phyloP scores from a whole-genome alignment of 2,329 filamentous ascomycete species.

The Xylariaceae sp. region DNA sequence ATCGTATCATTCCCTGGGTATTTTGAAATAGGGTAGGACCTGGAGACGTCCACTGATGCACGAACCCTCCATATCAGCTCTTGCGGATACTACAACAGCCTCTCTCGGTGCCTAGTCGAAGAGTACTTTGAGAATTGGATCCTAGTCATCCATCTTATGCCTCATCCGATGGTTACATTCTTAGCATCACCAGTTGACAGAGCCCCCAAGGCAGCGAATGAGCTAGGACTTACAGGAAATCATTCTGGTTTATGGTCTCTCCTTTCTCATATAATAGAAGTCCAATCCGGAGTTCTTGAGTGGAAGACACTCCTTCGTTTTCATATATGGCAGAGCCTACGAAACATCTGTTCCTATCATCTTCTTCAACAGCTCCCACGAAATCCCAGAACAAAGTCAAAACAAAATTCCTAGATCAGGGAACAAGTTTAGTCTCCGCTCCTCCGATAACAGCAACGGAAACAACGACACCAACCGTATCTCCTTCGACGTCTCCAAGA shows the following conservation, averaged over 20 bases:
- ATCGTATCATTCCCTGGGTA: slow-evolving; percentile 25
- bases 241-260: slow-evolving; percentile 2
- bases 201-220: slow-evolving; percentile 15
- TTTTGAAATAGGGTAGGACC: slow-evolving; percentile 23
- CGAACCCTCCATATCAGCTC: slow-evolving; percentile 21
- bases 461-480: slow-evolving; percentile 22
- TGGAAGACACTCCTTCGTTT: not conserved
- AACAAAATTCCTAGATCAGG: not conserved
- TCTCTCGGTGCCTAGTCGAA: slow-evolving; percentile 18
- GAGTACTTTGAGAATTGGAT: slow-evolving; percentile 7
- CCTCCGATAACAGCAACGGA: not conserved
- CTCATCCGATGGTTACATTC: slow-evolving; percentile 26
- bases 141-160: slow-evolving; percentile 16
- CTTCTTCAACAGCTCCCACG: not conserved
- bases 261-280: slow-evolving; percentile 13
- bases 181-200: slow-evolving; percentile 17
- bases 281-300: slow-evolving; percentile 5
- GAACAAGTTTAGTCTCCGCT: not conserved
- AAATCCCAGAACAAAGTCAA: not conserved
- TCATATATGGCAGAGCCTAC: slow-evolving; percentile 19
- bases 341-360: slow-evolving; percentile 11
- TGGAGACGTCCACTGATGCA: slow-evolving; percentile 24
- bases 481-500: slow-evolving; percentile 25
- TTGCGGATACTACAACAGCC: slow-evolving; percentile 21
- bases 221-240: slow-evolving; percentile 25